Conservation (phyloP, 1,284 basidiomycete species). For the Heterobasidion parviporum region DNA sequence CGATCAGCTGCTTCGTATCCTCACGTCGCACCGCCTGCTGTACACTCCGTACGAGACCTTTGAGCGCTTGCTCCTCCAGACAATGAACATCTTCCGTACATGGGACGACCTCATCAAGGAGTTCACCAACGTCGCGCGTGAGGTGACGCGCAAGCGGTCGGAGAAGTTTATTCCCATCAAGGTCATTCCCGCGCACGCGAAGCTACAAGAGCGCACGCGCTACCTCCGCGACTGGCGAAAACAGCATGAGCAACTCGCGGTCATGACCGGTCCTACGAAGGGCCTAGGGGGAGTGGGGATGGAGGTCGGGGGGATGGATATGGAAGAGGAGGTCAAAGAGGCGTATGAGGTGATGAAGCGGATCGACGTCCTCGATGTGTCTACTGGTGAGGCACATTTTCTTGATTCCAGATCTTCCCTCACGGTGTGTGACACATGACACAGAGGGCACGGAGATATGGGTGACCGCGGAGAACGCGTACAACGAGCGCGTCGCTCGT, state of each 20-base stretch:
- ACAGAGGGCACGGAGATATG: slow-evolving; percentile 97
- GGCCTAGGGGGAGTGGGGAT: slow-evolving; percentile 67
- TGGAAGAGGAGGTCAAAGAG: slow-evolving; percentile 95
- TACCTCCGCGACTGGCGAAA: slow-evolving; percentile 93
- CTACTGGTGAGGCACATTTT: slow-evolving; percentile 49
- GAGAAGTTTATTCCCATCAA: slow-evolving; percentile 99
- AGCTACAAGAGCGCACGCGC: slow-evolving; percentile 82
- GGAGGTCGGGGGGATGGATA: slow-evolving; percentile 81
- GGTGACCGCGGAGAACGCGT: slow-evolving; percentile 93
- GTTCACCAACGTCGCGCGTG: slow-evolving; percentile 95
- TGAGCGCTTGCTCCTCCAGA: slow-evolving; percentile 74
- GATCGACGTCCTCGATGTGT: slow-evolving; percentile 94
- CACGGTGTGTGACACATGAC: background rate
- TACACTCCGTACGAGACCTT: slow-evolving; percentile 95
- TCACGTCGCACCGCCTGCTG: slow-evolving; percentile 84
- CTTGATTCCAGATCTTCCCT: background rate
- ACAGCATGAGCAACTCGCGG: slow-evolving; percentile 94
- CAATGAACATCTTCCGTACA: slow-evolving; percentile 79
- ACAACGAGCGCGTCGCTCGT: slow-evolving; percentile 94
- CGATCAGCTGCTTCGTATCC: slow-evolving; percentile 86
- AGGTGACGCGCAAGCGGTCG: slow-evolving; percentile 84
- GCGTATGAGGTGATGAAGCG: slow-evolving; percentile 94
- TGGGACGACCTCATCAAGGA: slow-evolving; percentile 99
- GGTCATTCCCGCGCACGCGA: slow-evolving; percentile 84
- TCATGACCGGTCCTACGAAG: slow-evolving; percentile 95